Evolutionary conservation across 495 filamentous ascomycete species (phyloP).

Genomic region (Penicillium cosmopolitanum): DNA sequence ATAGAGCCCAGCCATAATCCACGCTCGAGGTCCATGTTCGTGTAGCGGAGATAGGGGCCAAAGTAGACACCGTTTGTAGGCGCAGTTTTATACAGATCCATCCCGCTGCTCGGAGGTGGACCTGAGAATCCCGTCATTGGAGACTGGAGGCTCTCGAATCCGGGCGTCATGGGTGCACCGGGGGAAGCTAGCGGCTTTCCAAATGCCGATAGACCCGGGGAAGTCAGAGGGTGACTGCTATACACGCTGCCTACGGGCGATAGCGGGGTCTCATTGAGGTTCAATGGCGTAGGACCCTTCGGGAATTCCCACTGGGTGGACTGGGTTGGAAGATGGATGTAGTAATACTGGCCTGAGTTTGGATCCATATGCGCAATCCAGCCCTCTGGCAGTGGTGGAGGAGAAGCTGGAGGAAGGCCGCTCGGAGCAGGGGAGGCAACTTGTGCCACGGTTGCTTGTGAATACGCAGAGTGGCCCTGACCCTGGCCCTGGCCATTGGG

Average conservation of each 20-base stretch:
- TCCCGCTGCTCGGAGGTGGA: slow-evolving; percentile 81
- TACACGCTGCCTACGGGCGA: slow-evolving; percentile 82
- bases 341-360: slow-evolving; percentile 96
- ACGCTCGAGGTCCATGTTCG: slow-evolving; percentile 94
- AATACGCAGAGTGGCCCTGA: slow-evolving; percentile 38
- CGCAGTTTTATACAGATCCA: slow-evolving; percentile 89
- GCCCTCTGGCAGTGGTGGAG: slow-evolving; percentile 91
- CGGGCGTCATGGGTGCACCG: slow-evolving; percentile 71
- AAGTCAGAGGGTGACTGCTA: slow-evolving; percentile 71
- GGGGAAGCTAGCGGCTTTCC: slow-evolving; percentile 79
- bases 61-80: slow-evolving; percentile 99
- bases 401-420: slow-evolving; percentile 71
- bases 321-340: slow-evolving; percentile 95
- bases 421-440: slow-evolving; percentile 53
- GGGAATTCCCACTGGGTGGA: slow-evolving; percentile 99
- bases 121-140: slow-evolving; percentile 77
- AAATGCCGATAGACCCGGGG: slow-evolving; percentile 68
- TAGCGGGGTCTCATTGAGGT: slow-evolving; percentile 74
- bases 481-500: no score
- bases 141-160: slow-evolving; percentile 75
- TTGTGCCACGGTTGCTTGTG: slow-evolving; percentile 23
- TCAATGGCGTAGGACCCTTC: slow-evolving; percentile 83
- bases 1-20: slow-evolving; percentile 88
- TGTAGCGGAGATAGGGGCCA: slow-evolving; percentile 91
- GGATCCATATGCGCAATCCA: slow-evolving; percentile 98